Percentiles rank a stretch among this genome's conserved stretches.
These are phyloP conservation scores for Solanum boliviense DNA, from an alignment of 257 asterid species.

Conservation along the genomic window DNA sequence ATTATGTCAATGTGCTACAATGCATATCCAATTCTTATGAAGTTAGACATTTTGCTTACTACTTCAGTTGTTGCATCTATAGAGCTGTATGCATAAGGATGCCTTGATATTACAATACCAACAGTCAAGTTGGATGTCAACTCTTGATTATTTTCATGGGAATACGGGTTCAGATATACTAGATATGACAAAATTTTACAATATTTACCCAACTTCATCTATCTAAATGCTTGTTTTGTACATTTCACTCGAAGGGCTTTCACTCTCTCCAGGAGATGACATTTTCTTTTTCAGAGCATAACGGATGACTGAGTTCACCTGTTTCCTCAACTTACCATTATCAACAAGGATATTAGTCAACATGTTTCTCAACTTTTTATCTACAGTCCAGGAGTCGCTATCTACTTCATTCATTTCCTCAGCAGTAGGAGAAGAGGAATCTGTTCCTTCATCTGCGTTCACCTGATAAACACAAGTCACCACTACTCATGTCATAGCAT, in stretches of 20 bases:
- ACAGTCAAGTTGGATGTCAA: slow-evolving; percentile 17
- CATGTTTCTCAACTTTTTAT: slow-evolving; percentile 45
- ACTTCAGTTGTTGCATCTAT: background rate
- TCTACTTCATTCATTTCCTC: slow-evolving; percentile 15
- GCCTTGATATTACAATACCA: slow-evolving; percentile 13
- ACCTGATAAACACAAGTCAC: slow-evolving; percentile 25
- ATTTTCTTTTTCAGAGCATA: slow-evolving; percentile 31
- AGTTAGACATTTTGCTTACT: background rate
- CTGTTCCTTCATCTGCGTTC: slow-evolving; percentile 20
- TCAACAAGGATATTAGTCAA: slow-evolving; percentile 38
- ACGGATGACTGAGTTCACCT: slow-evolving; percentile 47
- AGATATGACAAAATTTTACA: slow-evolving; percentile 35
- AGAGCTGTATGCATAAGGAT: slow-evolving; percentile 10
- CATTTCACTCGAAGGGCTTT: slow-evolving; percentile 28
- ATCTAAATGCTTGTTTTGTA: slow-evolving; percentile 25
- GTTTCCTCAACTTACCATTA: slow-evolving; percentile 64
- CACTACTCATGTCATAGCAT: background rate
- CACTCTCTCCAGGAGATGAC: slow-evolving; percentile 21
- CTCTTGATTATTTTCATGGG: background rate
- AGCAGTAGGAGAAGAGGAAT: slow-evolving; percentile 16
- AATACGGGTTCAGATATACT: background rate
- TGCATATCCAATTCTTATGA: background rate
- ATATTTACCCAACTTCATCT: slow-evolving; percentile 16
- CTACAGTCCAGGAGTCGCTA: slow-evolving; percentile 10
- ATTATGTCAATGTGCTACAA: background rate